Base-by-base conservation (phyloP, 2,329 filamentous ascomycete species). In the Endocalyx cinctus region DNA sequence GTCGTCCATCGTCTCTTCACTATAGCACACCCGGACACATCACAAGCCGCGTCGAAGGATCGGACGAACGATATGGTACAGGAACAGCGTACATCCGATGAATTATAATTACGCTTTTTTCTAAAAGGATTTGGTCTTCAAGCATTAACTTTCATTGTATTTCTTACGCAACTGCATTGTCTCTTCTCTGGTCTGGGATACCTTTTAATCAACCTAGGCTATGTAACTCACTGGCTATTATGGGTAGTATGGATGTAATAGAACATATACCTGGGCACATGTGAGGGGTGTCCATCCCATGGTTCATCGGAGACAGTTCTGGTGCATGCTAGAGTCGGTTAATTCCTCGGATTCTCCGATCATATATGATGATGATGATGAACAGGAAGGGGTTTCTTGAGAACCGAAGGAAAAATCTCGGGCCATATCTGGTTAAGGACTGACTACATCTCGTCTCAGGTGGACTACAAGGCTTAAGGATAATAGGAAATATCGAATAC, bases 171-270 rank as follows among this genome's bases (percentile, higher is more conserved):
- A n/a, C n/a, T 39, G 40, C 35, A 40, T 41, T 35, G 36, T 43
- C 39, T 45, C 41, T 25, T 31, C 14, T 16, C 37, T 29, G 35
- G 34, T 36, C 35, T 45, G 29, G 29, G 20, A 40, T 34, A 31
- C 33, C 35, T 38, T 33, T 19, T 31, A 15, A 8, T 28, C 17
- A 17, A 33, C 33, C 41, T 38, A 46, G 41, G 38, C 39, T 39
- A 35, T 38, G 42, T 42, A 33, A n/a, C 35, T 35, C 27, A 41
- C 34, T 49, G 45, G 42, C 45, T 45, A 45, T 47, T 45, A 38
- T 41, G 38, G 40, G 36, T 37, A 42, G 31, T 33, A 37, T 31
- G 18, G 39, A 33, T 37, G 36, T 37, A 38, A 38, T 39, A 30
- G 27, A 35, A 27, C 23, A 35, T 33, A 31, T 39, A 38, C 29